A percentile compares a stretch with the other conserved stretches of the same genome.
These are phyloP conservation scores for Pichia sp. DNA, from an alignment of 1,139 yeast species.

Conservation along the genomic window DNA sequence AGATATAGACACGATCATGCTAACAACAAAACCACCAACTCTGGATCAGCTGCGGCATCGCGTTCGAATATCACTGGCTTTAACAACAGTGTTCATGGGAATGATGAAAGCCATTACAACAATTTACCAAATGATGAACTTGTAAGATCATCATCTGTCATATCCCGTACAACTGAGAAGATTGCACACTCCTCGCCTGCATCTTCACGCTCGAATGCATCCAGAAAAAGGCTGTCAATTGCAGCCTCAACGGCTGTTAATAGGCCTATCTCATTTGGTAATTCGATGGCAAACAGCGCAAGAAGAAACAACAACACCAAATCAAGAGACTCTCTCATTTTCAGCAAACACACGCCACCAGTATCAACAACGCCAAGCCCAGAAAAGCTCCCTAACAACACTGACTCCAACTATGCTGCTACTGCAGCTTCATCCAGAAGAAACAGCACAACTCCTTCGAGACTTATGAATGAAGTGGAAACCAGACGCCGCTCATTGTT, in stretches of 20 bases:
- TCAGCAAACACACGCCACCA: slow-evolving; percentile 5
- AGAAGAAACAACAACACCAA: slow-evolving; percentile 18
- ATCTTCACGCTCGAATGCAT: slow-evolving; percentile 18
- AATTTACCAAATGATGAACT: slow-evolving; percentile 4
- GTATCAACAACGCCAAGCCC: slow-evolving; percentile 7
- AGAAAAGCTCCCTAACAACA: too few relatives aligned
- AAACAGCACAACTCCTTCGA: not conserved
- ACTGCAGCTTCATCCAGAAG: not conserved
- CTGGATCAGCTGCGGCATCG: not conserved
- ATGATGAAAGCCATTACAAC: too few relatives aligned
- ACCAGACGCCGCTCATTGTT: slow-evolving; percentile 4
- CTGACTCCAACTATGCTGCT: not conserved
- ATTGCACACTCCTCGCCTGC: slow-evolving; percentile 8
- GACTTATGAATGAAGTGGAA: not conserved
- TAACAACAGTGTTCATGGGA: slow-evolving; percentile 1
- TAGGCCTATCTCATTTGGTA: slow-evolving; percentile 52
- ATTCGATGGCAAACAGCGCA: too few relatives aligned
- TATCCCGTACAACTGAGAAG: slow-evolving; percentile 21
- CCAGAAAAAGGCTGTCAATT: slow-evolving; percentile 41
- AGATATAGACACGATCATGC: slow-evolving; percentile 77
- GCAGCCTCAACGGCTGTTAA: slow-evolving; percentile 49
- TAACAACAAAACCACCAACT: slow-evolving; percentile 2
- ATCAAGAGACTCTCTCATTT: slow-evolving; percentile 12
- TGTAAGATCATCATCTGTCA: slow-evolving; percentile 26
- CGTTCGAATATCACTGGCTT: not conserved